phyloP scores from a whole-genome alignment of 2,329 filamentous ascomycete genomes.

The Cladobotryum mycophilum region DNA sequence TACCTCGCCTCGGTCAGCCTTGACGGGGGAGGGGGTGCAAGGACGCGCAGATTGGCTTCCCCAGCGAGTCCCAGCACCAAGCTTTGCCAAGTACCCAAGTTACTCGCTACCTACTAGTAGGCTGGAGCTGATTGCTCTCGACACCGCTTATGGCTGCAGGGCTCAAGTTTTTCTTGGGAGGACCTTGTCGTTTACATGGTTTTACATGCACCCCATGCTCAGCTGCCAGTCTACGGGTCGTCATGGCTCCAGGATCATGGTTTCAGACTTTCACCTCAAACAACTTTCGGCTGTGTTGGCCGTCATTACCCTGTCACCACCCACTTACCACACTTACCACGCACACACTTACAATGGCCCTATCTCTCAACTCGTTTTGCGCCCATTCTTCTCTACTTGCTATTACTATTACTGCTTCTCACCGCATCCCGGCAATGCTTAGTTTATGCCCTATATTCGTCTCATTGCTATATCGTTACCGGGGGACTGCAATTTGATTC shows the following conservation, averaged over 20 bases:
- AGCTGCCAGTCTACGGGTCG: slow-evolving; percentile 22
- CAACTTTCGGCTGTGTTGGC: slow-evolving; percentile 8
- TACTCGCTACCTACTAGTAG: background rate
- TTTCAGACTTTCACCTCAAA: slow-evolving; percentile 1
- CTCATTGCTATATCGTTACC: slow-evolving; percentile 5
- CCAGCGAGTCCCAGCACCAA: background rate
- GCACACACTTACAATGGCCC: slow-evolving; percentile 11
- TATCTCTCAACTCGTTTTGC: slow-evolving; percentile 5
- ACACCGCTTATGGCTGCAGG: slow-evolving; percentile 6
- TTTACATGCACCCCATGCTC: slow-evolving; percentile 26
- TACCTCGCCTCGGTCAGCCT: slow-evolving; percentile 12
- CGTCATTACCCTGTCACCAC: slow-evolving; percentile 1
- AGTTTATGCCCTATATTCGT: slow-evolving; percentile 10
- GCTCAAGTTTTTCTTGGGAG: background rate
- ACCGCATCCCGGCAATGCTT: slow-evolving; percentile 6
- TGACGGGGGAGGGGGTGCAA: background rate
- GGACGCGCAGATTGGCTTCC: slow-evolving; percentile 7
- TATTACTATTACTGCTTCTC: slow-evolving; percentile 8
- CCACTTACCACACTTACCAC: slow-evolving; percentile 1
- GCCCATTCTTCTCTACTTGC: background rate
- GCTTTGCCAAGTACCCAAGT: slow-evolving; percentile 2
- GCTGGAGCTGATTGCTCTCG: slow-evolving; percentile 11
- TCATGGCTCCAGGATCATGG: slow-evolving; percentile 12
- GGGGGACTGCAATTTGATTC: slow-evolving; percentile 1
- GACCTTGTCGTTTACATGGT: slow-evolving; percentile 5